Evolutionary conservation across 1,284 basidiomycete genomes (phyloP), one percentile per base, ranked within the genome.

Genomic region (Afroboletus lepidellus): DNA sequence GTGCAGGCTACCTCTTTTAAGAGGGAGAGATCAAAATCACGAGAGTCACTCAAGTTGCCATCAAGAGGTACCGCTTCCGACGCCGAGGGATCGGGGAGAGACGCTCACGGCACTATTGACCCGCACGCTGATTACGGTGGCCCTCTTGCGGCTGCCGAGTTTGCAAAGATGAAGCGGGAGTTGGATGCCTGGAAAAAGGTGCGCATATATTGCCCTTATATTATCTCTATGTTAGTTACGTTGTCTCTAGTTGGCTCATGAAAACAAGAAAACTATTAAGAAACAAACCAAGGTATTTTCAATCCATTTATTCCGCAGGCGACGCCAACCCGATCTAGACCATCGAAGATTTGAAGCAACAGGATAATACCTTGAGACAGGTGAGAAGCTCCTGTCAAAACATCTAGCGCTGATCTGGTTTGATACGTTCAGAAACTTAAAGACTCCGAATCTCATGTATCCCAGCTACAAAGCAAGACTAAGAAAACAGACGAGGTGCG

Each of bases 401-500:
- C 18, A 0, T 36, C 12, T 4, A 11, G 29, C 12, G 5, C 34
- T 53, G 12, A 59, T 45, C 33, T 50, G 21, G 48, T 25, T 38
- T 16, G 23, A 38, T 44, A 18, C 3, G 2, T 33, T 20, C 53
- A 86, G 85, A 68, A 69, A 12, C 69, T 77, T 51, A 73, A 77
- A 54, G 80, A 82, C 18, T 74, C 76, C 34, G 75, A 76, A 48
- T 65, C 66, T 8, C 75, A 80, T 48, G 46, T 83, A 11, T 70
- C 74, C 25, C 73, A 71, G 41, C 56, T 81, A 23, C 79, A 79
- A 58, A 62, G 58, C 13, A 81, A 79, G 56, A 63, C 67, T 8
- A 76, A 71, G 57, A 80, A 81, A 57, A 70, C 73, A 3, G 81
- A 85, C 46, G 83, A 85, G 67, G 84, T 85, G 54, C 25, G 72